These are phyloP conservation scores for Dactylellina drechsleri DNA, from an alignment of 2,329 filamentous ascomycete genomes.

Conservation along the genomic window DNA sequence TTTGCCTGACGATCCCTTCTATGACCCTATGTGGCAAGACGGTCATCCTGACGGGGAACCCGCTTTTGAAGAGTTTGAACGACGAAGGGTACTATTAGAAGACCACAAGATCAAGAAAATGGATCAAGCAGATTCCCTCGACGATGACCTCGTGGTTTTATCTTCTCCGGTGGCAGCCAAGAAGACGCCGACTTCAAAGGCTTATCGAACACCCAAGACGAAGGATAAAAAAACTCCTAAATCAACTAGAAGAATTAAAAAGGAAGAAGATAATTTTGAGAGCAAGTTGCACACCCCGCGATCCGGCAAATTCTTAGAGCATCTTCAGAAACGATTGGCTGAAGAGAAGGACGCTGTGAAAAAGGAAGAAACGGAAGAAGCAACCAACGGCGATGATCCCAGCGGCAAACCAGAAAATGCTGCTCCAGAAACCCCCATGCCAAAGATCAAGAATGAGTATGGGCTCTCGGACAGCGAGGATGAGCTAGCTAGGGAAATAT, in stretches of 20 bases:
- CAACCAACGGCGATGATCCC: not conserved
- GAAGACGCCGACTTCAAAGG: slow-evolving; percentile 22
- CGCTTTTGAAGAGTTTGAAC: slow-evolving; percentile 39
- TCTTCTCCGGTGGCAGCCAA: slow-evolving; percentile 28
- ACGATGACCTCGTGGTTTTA: slow-evolving; percentile 5
- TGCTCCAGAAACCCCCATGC: slow-evolving; percentile 10
- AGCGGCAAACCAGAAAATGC: not conserved
- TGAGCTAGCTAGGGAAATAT: slow-evolving; percentile 32
- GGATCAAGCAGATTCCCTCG: not conserved
- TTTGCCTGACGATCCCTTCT: slow-evolving; percentile 57
- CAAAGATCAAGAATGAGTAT: slow-evolving; percentile 21
- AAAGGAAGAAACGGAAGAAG: slow-evolving; percentile 5
- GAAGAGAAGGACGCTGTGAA: slow-evolving; percentile 17
- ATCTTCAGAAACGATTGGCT: slow-evolving; percentile 24
- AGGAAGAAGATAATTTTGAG: slow-evolving; percentile 24
- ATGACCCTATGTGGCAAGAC: slow-evolving; percentile 56
- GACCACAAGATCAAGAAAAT: slow-evolving; percentile 15
- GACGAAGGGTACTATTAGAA: slow-evolving; percentile 26
- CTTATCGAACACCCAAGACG: slow-evolving; percentile 16
- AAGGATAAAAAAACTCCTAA: slow-evolving; percentile 29
- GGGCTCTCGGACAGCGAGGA: slow-evolving; percentile 44
- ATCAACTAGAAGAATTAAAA: slow-evolving; percentile 23
- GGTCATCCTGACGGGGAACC: slow-evolving; percentile 58
- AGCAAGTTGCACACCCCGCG: slow-evolving; percentile 44
- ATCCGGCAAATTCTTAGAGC: slow-evolving; percentile 42